Base-by-base conservation (phyloP, 495 filamentous ascomycete genomes). In the Penicillium maclennaniae region DNA sequence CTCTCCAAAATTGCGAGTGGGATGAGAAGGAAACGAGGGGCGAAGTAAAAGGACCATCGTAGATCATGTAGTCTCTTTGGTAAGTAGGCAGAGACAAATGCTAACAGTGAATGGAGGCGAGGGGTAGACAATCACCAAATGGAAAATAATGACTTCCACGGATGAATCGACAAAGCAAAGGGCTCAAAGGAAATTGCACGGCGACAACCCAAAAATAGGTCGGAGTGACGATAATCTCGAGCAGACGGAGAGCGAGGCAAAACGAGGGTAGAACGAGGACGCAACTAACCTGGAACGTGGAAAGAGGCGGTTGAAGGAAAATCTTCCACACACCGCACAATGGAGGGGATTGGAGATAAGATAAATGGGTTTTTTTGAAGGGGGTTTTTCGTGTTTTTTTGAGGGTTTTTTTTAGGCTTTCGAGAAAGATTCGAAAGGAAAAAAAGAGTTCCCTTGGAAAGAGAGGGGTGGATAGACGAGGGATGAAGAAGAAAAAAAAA, bases 381-480 rank as follows among this genome's bases (percentile, higher is more conserved):
- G 53, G 57, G 54, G 56, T 65, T 68, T 70, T 73, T 61, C 59
- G 54, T 53, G 45, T 67, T 73, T 77, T 74, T 76, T 58, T 57
- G 38, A 47, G 58, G 51, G 58, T 76, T 74, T 71, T 71, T 69
- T 67, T 67, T 68, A 59, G 53, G 58, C 74, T 79, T 79, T 75
- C 66, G 69, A 74, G 54, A 59, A 61, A 25, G 55, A 51, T 53
- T 73, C 62, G 62, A 69, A 71, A 71, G 65, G 63, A 66, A 72
- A 67, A 59, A 66, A 65, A 59, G 56, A 59, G 46, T 62, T 62
- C 53, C 60, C 53, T 62, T 49, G 48, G 65, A 59, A 67, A 68
- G 65, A 73, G 70, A 71, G 72, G 65, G 66, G 71, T 66, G 66
- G 62, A 71, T 65, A 62, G 51, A 56, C 55, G 53, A 57, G 54